Evolutionary conservation across 768 basidiomycete species (phyloP).

Genomic region (Leccinum disarticulatum): DNA sequence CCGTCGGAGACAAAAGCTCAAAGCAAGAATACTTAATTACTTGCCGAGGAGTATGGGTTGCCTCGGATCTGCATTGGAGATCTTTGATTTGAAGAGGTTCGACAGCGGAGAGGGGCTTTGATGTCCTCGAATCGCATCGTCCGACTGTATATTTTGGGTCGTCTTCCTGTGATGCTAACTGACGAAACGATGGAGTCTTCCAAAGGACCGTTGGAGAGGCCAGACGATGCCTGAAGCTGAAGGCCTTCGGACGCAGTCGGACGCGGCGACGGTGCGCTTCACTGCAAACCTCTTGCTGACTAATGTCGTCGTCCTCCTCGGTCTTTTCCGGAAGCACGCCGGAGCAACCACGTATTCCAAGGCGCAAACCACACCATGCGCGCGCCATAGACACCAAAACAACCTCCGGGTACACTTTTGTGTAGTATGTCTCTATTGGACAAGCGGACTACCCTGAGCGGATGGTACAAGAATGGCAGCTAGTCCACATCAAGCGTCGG

Average conservation of each 20-base stretch:
- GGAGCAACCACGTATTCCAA: constrained; percentile 21
- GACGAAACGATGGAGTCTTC: constrained; percentile 51
- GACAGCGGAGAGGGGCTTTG: constrained; percentile 54
- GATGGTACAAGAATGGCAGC: constrained; percentile 49
- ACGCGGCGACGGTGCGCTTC: no score
- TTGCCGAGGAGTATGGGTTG: constrained; percentile 45
- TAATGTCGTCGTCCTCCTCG: no score
- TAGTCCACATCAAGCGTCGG: constrained; percentile 38
- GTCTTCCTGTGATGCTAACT: constrained; percentile 51
- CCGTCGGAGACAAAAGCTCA: constrained; percentile 50
- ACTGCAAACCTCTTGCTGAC: no score
- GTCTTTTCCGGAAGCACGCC: neutral
- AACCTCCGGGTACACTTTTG: constrained; percentile 53
- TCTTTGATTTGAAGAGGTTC: constrained; percentile 45
- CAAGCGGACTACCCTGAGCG: constrained; percentile 26
- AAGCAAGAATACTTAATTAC: constrained; percentile 36
- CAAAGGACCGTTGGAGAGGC: constrained; percentile 29
- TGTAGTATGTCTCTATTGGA: constrained; percentile 23
- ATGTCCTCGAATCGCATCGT: constrained; percentile 27
- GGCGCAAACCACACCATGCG: constrained; percentile 30
- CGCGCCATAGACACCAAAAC: constrained; percentile 59
- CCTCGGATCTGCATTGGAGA: constrained; percentile 28
- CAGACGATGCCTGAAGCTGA: no score
- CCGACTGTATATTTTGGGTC: constrained; percentile 45
- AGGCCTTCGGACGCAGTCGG: no score